Conservation (phyloP, 2,329 filamentous ascomycete genomes). For the Colletotrichum agaves region DNA sequence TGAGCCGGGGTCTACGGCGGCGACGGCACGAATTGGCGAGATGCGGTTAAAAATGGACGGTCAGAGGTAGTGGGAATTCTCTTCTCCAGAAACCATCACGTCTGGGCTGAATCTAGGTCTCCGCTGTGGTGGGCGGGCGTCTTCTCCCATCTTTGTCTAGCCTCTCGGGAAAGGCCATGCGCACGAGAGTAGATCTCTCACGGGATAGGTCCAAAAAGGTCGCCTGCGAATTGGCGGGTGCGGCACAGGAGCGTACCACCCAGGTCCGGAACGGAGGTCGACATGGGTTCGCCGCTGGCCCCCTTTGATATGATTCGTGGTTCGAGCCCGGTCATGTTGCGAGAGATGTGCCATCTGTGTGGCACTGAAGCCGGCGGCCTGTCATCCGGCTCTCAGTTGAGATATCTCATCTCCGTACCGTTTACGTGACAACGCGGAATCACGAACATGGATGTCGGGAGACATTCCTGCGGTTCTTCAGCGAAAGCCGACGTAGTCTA, state of each 20-base stretch:
- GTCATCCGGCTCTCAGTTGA: constrained; percentile 1
- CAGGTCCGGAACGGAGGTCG: constrained; percentile 12
- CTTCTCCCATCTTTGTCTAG: constrained; percentile 11
- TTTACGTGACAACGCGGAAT: constrained; percentile 12
- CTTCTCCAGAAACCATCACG: constrained; percentile 3
- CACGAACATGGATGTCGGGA: not conserved
- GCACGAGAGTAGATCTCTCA: constrained; percentile 10
- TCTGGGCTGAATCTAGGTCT: constrained; percentile 14
- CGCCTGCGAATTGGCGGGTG: constrained; percentile 9
- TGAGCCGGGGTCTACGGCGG: constrained; percentile 36
- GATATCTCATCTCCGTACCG: constrained; percentile 20
- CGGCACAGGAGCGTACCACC: constrained; percentile 21
- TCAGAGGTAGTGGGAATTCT: constrained; percentile 17
- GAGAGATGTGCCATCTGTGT: not conserved
- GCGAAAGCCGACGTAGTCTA: not conserved
- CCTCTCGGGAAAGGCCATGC: constrained; percentile 17
- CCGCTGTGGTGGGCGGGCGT: constrained; percentile 2
- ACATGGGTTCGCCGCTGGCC: constrained; percentile 7
- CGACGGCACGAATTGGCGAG: constrained; percentile 34
- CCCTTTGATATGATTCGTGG: constrained; percentile 22
- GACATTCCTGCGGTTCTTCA: not conserved
- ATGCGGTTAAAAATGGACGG: constrained; percentile 40
- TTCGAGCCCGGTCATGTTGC: not conserved
- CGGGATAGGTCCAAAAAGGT: constrained; percentile 16
- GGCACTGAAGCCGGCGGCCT: constrained; percentile 6